Evolutionary conservation across 2,329 filamentous ascomycete genomes (phyloP).

Genomic region (Microdochium bolleyi): DNA sequence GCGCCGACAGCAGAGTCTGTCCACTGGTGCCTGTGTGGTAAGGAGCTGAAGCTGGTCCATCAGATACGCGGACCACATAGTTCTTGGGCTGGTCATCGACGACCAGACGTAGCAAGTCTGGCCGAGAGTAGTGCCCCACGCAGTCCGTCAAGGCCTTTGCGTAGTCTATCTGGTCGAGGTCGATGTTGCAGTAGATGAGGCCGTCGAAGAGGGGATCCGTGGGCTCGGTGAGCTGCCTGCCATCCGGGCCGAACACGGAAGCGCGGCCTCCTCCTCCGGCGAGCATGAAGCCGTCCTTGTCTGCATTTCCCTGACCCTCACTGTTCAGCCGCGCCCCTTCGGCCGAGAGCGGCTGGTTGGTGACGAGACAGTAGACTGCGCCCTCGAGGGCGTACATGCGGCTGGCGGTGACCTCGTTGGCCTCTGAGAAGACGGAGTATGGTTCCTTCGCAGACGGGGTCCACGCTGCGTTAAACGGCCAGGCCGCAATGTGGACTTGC

Average conservation of each 20-base stretch:
- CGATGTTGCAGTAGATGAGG: conserved; percentile 37
- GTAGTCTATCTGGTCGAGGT: conserved; percentile 40
- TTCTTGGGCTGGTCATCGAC: conserved; percentile 27
- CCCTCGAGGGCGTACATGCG: too few species aligned
- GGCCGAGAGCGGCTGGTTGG: too few species aligned
- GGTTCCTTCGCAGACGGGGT: conserved; percentile 37
- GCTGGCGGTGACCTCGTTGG: too few species aligned
- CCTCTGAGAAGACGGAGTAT: too few species aligned
- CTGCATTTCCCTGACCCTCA: too few species aligned
- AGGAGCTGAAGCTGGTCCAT: too few species aligned
- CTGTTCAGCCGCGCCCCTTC: too few species aligned
- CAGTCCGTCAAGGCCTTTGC: conserved; percentile 46
- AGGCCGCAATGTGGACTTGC: conserved; percentile 46
- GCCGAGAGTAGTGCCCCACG: conserved; percentile 46
- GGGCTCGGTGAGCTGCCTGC: conserved; percentile 31
- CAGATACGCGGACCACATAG: too few species aligned
- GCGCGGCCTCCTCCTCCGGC: conserved; percentile 46
- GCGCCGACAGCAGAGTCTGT: too few species aligned
- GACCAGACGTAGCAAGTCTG: conserved; percentile 43
- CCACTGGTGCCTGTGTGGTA: too few species aligned
- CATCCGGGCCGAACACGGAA: conserved; percentile 45
- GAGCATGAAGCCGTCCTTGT: conserved; percentile 47
- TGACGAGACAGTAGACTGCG: too few species aligned
- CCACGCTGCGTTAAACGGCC: conserved; percentile 42
- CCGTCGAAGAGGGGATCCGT: conserved; percentile 47